Conservation (phyloP, 2,329 filamentous ascomycete genomes). For the Cladosporium sp. region DNA sequence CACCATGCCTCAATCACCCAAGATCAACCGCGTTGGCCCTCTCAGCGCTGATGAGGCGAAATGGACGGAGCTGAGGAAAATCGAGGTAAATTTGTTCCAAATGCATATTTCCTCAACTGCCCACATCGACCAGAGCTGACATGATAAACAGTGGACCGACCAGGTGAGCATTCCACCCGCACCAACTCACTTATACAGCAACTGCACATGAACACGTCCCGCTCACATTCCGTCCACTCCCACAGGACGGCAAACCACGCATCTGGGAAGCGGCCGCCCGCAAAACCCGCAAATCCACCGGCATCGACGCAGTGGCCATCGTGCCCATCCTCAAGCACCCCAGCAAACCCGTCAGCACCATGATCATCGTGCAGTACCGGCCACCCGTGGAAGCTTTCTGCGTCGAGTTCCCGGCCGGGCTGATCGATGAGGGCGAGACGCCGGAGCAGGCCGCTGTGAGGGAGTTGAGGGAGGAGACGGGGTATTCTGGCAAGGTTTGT, state of each 20-base stretch:
- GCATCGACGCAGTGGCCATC: constrained; percentile 57
- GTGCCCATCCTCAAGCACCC: constrained; percentile 50
- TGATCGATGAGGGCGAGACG: constrained; percentile 55
- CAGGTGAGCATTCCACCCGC: constrained; percentile 16
- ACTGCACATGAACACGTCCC: too few relatives aligned
- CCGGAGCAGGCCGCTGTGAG: constrained; percentile 53
- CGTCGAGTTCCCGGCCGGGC: constrained; percentile 57
- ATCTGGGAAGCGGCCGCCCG: constrained; percentile 48
- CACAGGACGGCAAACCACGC: constrained; percentile 40
- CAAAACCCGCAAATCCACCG: constrained; percentile 50
- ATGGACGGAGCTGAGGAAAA: constrained; percentile 54
- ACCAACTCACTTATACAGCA: too few relatives aligned
- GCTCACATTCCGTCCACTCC: not conserved
- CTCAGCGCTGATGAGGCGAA: constrained; percentile 49
- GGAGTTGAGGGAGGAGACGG: constrained; percentile 59
- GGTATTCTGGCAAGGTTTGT: constrained; percentile 50
- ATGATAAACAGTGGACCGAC: constrained; percentile 34
- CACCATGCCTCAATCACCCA: constrained; percentile 38
- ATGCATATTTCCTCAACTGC: too few relatives aligned
- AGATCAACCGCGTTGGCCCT: constrained; percentile 44
- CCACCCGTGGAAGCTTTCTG: constrained; percentile 55
- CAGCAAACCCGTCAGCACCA: constrained; percentile 42
- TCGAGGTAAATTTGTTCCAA: constrained; percentile 42
- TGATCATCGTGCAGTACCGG: constrained; percentile 57
- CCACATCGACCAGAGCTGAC: too few relatives aligned